Evolutionary conservation across 805 yeast genomes (phyloP).

Genomic region (Scheffersomyces ergatensis): DNA sequence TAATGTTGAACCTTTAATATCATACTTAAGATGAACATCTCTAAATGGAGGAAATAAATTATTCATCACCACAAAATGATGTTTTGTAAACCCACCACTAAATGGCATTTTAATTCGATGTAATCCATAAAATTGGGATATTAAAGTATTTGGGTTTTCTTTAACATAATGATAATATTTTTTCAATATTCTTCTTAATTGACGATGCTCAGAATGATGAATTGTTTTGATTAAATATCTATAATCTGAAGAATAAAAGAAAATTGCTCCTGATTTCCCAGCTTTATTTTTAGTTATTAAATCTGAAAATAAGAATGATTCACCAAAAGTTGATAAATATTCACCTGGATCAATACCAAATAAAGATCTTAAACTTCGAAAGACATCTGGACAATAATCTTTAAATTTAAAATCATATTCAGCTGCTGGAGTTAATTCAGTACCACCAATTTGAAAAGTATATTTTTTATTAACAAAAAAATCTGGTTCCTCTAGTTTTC

Average conservation of each 20-base stretch:
- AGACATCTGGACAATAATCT: slow-evolving; percentile 94
- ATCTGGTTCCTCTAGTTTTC: slow-evolving; percentile 67
- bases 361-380: slow-evolving; percentile 72
- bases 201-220: slow-evolving; percentile 88
- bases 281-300: slow-evolving; percentile 89
- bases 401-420: slow-evolving; percentile 95
- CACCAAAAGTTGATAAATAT: slow-evolving; percentile 86
- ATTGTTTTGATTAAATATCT: slow-evolving; percentile 94
- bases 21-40: slow-evolving; percentile 81
- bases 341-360: slow-evolving; percentile 96
- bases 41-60: slow-evolving; percentile 92
- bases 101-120: slow-evolving; percentile 91
- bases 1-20: slow-evolving; percentile 88
- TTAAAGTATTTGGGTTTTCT: slow-evolving; percentile 79
- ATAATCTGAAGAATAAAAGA: slow-evolving; percentile 91
- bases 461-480: slow-evolving; percentile 73
- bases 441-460: slow-evolving; percentile 84
- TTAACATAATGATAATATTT: slow-evolving; percentile 81
- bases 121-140: slow-evolving; percentile 95
- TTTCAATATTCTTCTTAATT: slow-evolving; percentile 67
- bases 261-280: slow-evolving; percentile 95
- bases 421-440: slow-evolving; percentile 87
- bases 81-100: slow-evolving; percentile 57
- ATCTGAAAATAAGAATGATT: slow-evolving; percentile 88
- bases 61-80: slow-evolving; percentile 95